Percentiles rank a stretch among this genome's conserved stretches.
phyloP scores from a whole-genome alignment of 148 eudicot genomes.

The Vaccinium myrtillus region DNA sequence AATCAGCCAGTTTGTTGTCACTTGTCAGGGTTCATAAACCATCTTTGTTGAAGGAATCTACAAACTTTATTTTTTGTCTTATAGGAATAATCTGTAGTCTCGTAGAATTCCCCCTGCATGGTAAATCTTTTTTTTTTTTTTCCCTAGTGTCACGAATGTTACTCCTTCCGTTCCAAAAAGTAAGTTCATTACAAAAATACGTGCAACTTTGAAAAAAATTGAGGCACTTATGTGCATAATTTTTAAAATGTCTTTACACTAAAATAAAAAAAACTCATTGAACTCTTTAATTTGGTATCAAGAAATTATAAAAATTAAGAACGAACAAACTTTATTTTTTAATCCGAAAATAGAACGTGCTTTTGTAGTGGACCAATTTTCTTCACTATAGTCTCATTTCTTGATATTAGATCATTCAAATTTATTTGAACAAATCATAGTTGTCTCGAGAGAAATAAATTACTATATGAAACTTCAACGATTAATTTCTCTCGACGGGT shows the following conservation, averaged over 20 bases:
- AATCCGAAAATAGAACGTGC: too few species aligned
- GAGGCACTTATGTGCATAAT: too few species aligned
- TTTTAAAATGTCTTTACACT: too few species aligned
- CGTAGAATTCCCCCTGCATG: background rate
- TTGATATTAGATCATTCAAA: background rate
- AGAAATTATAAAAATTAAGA: too few species aligned
- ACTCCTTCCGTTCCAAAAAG: background rate
- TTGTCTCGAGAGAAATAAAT: too few species aligned
- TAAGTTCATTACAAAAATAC: too few species aligned
- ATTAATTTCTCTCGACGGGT: background rate
- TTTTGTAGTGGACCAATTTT: too few species aligned
- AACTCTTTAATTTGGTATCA: too few species aligned
- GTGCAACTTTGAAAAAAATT: too few species aligned
- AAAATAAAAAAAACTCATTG: too few species aligned
- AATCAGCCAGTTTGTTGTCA: background rate
- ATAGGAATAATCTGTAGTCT: background rate
- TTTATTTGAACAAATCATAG: background rate
- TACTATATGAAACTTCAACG: too few species aligned
- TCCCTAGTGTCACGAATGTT: background rate
- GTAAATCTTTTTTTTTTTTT: background rate
- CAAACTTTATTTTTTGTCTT: background rate
- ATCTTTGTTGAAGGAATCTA: conserved; percentile 5
- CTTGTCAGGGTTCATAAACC: conserved; percentile 1
- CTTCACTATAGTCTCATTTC: background rate
- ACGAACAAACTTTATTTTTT: too few species aligned